Evolutionary conservation across 345 rosid genomes (phyloP), one percentile per base, ranked within the genome.

Genomic region (Lepidium didymum): DNA sequence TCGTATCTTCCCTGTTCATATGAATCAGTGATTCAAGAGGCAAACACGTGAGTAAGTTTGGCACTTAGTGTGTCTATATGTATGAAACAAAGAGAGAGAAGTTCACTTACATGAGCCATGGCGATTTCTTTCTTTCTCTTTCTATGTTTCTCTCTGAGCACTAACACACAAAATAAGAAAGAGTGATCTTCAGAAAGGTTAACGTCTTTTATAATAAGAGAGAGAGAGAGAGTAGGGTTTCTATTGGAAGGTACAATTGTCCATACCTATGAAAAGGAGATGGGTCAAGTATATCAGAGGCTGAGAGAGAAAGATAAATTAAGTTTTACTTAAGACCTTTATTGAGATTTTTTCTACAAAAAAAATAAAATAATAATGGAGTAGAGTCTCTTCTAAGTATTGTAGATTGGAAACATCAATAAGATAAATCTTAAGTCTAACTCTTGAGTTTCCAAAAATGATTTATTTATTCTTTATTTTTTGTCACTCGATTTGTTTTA

Each of bases 21-120:
- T 25, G 27, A 25, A 25, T 25, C 27, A 25, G 4, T 25, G 27
- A 4, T 25, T 25, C 27, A 27, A 27, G 31, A 27, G 31, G 31
- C 21, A 73, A 29, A 72, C 69, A 72, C 41, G 69, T 63, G 70
- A 55, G 51, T 4, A 38, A 56, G 56, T 63, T 63, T 71, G 69
- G 57, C 69, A 19, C 62, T 10, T 69, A 40, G 45, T 16, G 18
- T 51, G 61, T 60, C 29, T 41, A 27, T 69, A 47, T 47, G 11
- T 40, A 65, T 64, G 58, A 58, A 58, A 58, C 47, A 56, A 66
- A 52, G 31, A 64, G 1, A 41, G 10, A 56, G 46, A 46, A 9
- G 31, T 13, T 64, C 46, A 51, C 77, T 73, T 73, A 73, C 77
- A 73, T 66, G 77, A 66, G 72, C 68, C 77, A 73, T 73, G 68